Evolutionary conservation across 2,329 filamentous ascomycete genomes (phyloP).

Genomic region (Decorospora gaudefroyi): DNA sequence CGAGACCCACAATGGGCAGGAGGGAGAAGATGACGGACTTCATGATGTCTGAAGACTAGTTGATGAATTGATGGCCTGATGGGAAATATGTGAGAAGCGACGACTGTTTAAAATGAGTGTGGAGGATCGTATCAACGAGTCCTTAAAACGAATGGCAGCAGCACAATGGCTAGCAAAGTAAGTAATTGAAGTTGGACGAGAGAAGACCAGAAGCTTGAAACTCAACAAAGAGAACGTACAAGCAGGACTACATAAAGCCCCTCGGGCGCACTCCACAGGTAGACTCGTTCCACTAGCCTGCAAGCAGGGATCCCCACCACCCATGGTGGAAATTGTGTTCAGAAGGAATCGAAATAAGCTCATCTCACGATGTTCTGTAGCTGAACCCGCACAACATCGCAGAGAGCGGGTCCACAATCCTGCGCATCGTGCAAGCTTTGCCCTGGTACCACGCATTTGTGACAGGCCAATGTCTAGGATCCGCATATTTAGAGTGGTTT

Average conservation of each 20-base stretch:
- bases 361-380: conserved; percentile 11
- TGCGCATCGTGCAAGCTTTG: conserved; percentile 10
- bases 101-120: conserved; percentile 10
- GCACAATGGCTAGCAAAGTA: conserved; percentile 36
- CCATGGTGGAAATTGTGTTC: conserved; percentile 29
- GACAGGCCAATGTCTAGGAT: conserved; percentile 6
- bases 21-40: conserved; percentile 35
- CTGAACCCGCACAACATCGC: no score
- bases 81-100: conserved; percentile 9
- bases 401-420: conserved; percentile 10
- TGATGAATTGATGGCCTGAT: conserved; percentile 3
- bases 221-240: conserved; percentile 7
- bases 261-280: conserved; percentile 9
- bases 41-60: conserved; percentile 23
- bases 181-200: conserved; percentile 18
- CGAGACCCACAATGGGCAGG: conserved; percentile 33
- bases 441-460: conserved; percentile 8
- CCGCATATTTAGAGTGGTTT: conserved; percentile 19
- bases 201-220: conserved; percentile 16
- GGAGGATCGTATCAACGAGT: conserved; percentile 15
- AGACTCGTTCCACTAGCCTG: conserved; percentile 25
- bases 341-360: conserved; percentile 23
- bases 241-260: conserved; percentile 24
- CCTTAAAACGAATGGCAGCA: conserved; percentile 33
- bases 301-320: conserved; percentile 16